Base-by-base conservation (phyloP, 2,329 filamentous ascomycete species). In the Rhexocercosporidium sp. region DNA sequence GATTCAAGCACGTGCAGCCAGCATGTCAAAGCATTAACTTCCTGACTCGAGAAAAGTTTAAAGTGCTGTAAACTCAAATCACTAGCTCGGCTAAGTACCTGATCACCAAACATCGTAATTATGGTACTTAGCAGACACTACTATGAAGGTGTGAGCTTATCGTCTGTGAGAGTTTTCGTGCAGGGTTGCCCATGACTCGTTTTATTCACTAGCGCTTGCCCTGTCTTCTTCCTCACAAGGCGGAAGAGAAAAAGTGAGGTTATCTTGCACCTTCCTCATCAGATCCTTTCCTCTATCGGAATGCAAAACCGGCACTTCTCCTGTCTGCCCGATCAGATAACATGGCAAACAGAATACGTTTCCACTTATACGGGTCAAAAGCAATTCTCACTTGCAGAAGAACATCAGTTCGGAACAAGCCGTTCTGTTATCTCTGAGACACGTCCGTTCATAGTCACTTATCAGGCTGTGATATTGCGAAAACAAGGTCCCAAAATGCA, bases 1-100 rank as follows among this genome's bases (percentile, higher is more conserved):
- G 18, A 56, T 56, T 56, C 51, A 56, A 22, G 53, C 31, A 57
- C 34, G n/a, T 39, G 34, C 53, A 57, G 41, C 53, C 20, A 34
- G 20, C 3, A 20, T 37, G n/a, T 56, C 29, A 37, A 56, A 51
- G 29, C 7, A 31, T 12, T 25, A 34, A 22, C 12, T 39, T 25
- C 34, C n/a, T 57, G 53, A 57, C 53, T 39, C 53, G 34, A 22
- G 34, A 2, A 11, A 37, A 37, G 34, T 2, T 9, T 37, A 37
- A 37, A 37, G 34, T n/a, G n/a, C n/a, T n/a, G n/a, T n/a, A n/a
- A 37, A 37, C 34, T 37, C 34, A 37, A 37, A 37, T 37, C 34
- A 37, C 9, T 7, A 37, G 34, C 29, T 9, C 9, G 34, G 34
- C 29, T 37, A 37, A 2, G 34, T 37, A 37, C 34, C 34, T 37